A percentile compares a stretch with the other conserved stretches of the same genome.
Conservation (phyloP, 805 yeast genomes). For the Candida sakaeoensis region DNA sequence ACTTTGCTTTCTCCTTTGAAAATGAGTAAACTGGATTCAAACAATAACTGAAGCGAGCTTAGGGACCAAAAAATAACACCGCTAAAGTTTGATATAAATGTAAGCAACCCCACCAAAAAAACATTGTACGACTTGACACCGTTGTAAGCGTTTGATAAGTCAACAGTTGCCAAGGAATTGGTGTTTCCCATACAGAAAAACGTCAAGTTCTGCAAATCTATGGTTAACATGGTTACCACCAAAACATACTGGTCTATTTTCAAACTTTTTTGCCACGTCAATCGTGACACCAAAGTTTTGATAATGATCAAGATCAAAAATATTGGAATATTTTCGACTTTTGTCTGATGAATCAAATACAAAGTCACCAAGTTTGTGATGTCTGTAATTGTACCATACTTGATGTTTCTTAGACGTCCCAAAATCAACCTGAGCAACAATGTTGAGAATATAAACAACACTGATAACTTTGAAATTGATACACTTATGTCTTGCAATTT, state of each 20-base stretch:
- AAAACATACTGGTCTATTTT: constrained; percentile 19
- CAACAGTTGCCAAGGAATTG: constrained; percentile 87
- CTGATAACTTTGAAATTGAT: constrained; percentile 23
- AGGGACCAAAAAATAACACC: constrained; percentile 82
- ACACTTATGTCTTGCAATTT: constrained; percentile 21
- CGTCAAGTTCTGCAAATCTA: constrained; percentile 67
- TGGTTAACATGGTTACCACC: constrained; percentile 28
- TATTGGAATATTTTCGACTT: constrained; percentile 53
- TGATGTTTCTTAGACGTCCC: constrained; percentile 20
- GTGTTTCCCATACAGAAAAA: constrained; percentile 90
- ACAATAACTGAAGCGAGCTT: constrained; percentile 37
- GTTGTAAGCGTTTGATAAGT: constrained; percentile 87
- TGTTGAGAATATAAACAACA: constrained; percentile 21
- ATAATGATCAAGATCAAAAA: constrained; percentile 36
- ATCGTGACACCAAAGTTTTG: constrained; percentile 17
- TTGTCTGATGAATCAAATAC: constrained; percentile 53
- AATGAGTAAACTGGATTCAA: constrained; percentile 26
- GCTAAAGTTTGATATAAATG: constrained; percentile 80
- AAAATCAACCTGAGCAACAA: constrained; percentile 27
- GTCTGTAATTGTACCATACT: constrained; percentile 31
- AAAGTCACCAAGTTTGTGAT: constrained; percentile 33
- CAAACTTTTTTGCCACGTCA: constrained; percentile 9
- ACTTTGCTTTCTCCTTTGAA: no score
- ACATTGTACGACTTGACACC: constrained; percentile 75
- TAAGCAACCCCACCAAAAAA: constrained; percentile 67